Evolutionary conservation across 257 asterid genomes (phyloP).

Genomic region (Solanum neorickii): DNA sequence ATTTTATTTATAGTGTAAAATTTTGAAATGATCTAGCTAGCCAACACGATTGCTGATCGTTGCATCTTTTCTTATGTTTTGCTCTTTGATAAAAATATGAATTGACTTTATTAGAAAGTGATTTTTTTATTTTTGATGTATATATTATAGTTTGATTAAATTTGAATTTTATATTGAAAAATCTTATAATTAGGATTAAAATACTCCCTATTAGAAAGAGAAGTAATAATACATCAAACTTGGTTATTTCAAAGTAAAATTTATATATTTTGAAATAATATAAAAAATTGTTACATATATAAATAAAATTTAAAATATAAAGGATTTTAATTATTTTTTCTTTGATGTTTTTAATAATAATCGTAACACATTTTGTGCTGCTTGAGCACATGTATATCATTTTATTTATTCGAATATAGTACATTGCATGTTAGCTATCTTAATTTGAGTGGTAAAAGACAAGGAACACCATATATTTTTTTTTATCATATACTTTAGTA

Average conservation of each 20-base stretch:
- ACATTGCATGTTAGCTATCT: not conserved
- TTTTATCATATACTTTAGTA: not conserved
- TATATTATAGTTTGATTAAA: too few species aligned
- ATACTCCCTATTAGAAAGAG: not conserved
- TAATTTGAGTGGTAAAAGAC: not conserved
- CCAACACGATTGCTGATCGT: not conserved
- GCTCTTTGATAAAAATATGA: not conserved
- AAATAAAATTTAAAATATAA: too few species aligned
- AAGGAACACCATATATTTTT: not conserved
- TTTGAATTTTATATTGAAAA: rapidly evolving
- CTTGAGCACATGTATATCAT: not conserved
- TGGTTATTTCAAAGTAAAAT: not conserved
- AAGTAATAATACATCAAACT: too few species aligned
- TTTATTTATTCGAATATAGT: not conserved
- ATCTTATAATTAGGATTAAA: too few species aligned
- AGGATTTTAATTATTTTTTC: too few species aligned
- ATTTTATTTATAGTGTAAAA: not conserved
- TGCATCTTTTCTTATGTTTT: too few species aligned
- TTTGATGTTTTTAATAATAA: not conserved
- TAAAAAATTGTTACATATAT: too few species aligned
- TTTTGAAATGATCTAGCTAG: not conserved
- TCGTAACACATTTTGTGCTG: not conserved
- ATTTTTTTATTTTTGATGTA: too few species aligned
- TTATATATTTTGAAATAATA: too few species aligned
- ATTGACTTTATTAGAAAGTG: not conserved